Evolutionary conservation across 139 green algal species (phyloP).

Genomic region (Chlorokybus atmophyticus): DNA sequence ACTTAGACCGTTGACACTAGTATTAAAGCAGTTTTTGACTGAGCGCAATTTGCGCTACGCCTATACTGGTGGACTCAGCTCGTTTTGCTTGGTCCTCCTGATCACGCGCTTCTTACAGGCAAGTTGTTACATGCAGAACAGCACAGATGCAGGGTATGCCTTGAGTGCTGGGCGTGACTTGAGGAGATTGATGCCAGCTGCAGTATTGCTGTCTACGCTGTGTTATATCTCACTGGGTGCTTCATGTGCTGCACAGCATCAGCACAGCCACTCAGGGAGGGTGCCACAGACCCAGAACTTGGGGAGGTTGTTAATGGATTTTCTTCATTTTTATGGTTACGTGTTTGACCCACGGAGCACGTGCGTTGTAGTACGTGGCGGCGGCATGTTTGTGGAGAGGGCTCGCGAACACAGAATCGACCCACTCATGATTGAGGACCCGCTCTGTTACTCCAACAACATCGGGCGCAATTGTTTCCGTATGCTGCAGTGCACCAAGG

Average conservation of each 20-base stretch:
- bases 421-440: slow-evolving; percentile 24
- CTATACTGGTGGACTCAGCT: slow-evolving; percentile 16
- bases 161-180: too few relatives aligned
- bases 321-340: slow-evolving; percentile 25
- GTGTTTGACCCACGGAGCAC: slow-evolving; percentile 18
- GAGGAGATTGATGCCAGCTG: too few relatives aligned
- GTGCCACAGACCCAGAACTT: slow-evolving; percentile 20
- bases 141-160: too few relatives aligned
- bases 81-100: slow-evolving; percentile 21
- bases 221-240: too few relatives aligned
- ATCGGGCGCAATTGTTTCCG: slow-evolving; percentile 26
- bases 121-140: too few relatives aligned
- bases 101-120: slow-evolving; percentile 23
- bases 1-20: slow-evolving; percentile 7
- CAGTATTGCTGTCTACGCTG: too few relatives aligned
- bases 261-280: too few relatives aligned
- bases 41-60: slow-evolving; percentile 17
- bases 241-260: too few relatives aligned
- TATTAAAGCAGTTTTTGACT: slow-evolving; percentile 16
- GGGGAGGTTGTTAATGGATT: slow-evolving; percentile 21
- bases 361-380: slow-evolving; percentile 7
- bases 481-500: slow-evolving; percentile 26
- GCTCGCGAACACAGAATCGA: slow-evolving; percentile 13
- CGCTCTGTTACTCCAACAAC: slow-evolving; percentile 15
- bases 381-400: slow-evolving; percentile 14